phyloP scores from a whole-genome alignment of 1,139 yeast genomes.

The Taphrina populina region DNA sequence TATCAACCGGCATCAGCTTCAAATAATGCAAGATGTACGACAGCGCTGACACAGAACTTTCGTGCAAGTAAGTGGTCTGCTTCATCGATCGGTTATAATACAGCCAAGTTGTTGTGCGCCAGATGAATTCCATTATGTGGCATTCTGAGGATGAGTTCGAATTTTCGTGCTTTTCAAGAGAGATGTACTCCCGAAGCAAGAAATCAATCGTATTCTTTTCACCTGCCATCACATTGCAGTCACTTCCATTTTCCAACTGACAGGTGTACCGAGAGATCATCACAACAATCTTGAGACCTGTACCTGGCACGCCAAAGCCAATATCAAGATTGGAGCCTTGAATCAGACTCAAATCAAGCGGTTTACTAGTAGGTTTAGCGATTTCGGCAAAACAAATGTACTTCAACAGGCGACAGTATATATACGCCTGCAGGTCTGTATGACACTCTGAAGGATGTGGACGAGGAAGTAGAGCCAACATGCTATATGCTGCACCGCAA shows the following conservation, averaged over 20 bases:
- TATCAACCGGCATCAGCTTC: conserved; percentile 8
- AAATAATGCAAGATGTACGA: conserved; percentile 8
- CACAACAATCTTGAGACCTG: conserved; percentile 16
- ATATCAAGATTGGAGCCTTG: conserved; percentile 2
- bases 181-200: conserved; percentile 5
- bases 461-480: not conserved
- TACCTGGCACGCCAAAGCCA: conserved; percentile 22
- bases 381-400: conserved; percentile 25
- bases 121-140: conserved; percentile 7
- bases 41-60: conserved; percentile 1
- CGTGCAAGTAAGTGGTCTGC: conserved; percentile 7
- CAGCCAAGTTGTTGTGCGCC: conserved; percentile 24
- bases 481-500: conserved; percentile 23
- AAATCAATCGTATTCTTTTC: not conserved
- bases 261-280: conserved; percentile 11
- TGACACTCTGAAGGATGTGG: conserved; percentile 1
- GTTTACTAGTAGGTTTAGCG: conserved; percentile 15
- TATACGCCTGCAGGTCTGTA: conserved; percentile 3
- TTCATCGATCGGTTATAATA: conserved; percentile 8
- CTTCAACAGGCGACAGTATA: conserved; percentile 22
- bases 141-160: conserved; percentile 1
- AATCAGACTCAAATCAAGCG: conserved; percentile 8
- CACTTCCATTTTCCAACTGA: not conserved
- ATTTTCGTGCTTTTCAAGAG: not conserved
- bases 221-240: not conserved